Conservation (phyloP, 2,329 filamentous ascomycete genomes). For the Neocucurbitaria cava region DNA sequence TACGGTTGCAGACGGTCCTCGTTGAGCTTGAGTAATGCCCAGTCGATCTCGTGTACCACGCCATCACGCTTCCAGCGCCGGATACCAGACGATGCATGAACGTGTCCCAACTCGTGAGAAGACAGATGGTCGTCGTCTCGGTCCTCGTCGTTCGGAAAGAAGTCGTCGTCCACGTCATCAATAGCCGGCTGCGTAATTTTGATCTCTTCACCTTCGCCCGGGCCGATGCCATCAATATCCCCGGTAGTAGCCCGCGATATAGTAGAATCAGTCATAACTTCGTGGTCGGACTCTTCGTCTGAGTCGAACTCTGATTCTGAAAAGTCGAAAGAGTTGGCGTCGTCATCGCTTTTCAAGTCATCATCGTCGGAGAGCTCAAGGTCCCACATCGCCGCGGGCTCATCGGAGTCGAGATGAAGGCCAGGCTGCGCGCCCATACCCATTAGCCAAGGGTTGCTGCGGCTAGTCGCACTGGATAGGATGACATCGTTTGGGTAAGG, state of each 20-base stretch:
- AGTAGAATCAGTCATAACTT: conserved; percentile 38
- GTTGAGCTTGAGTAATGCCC: conserved; percentile 86
- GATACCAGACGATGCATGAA: conserved; percentile 91
- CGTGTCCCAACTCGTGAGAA: conserved; percentile 78
- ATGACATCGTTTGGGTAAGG: conserved; percentile 35
- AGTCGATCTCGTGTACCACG: conserved; percentile 90
- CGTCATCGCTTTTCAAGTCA: conserved; percentile 52
- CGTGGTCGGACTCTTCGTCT: conserved; percentile 38
- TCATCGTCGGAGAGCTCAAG: conserved; percentile 64
- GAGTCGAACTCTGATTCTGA: conserved; percentile 63
- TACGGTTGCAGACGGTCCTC: conserved; percentile 72
- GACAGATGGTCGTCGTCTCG: conserved; percentile 80
- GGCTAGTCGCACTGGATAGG: conserved; percentile 53
- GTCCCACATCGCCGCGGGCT: conserved; percentile 41
- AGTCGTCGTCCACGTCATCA: conserved; percentile 82
- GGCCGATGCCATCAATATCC: conserved; percentile 79
- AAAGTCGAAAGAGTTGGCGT: conserved; percentile 54
- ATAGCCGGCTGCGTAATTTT: conserved; percentile 90
- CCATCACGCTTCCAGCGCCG: conserved; percentile 74
- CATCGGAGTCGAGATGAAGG: conserved; percentile 38
- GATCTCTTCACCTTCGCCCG: conserved; percentile 77
- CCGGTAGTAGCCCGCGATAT: conserved; percentile 52
- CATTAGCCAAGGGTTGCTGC: conserved; percentile 44
- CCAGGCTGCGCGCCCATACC: conserved; percentile 47
- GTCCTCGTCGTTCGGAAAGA: conserved; percentile 78